A percentile compares a stretch with the other conserved stretches of the same genome.
These are phyloP conservation scores for Craterostigma plantagineum DNA, from an alignment of 257 asterid genomes.

Conservation along the genomic window DNA sequence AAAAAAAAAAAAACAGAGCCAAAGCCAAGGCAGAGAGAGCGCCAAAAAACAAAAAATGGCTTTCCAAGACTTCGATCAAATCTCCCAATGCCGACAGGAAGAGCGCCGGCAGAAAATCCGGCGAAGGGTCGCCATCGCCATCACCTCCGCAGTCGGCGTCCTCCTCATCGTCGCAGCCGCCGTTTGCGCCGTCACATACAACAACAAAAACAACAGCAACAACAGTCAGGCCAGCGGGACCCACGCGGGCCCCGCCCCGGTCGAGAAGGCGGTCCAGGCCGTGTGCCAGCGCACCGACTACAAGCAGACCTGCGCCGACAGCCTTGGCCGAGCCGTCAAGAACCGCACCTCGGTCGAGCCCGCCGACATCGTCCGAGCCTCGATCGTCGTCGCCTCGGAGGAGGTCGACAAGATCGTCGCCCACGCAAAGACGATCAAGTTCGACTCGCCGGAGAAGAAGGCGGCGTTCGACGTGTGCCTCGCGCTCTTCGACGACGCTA, in stretches of 20 bases:
- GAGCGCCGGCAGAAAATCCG: conserved; percentile 16
- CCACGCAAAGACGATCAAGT: conserved; percentile 11
- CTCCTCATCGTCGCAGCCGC: conserved; percentile 17
- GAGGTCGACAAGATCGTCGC: conserved; percentile 21
- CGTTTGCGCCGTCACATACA: conserved; percentile 11
- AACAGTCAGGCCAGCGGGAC: neutral
- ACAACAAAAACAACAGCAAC: neutral
- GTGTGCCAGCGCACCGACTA: conserved; percentile 29
- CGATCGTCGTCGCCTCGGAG: conserved; percentile 15
- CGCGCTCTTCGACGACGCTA: conserved; percentile 24
- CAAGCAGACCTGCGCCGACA: conserved; percentile 23
- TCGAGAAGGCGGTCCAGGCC: conserved; percentile 14
- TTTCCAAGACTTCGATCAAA: conserved; percentile 58
- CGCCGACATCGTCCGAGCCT: conserved; percentile 19
- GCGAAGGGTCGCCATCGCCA: conserved; percentile 16
- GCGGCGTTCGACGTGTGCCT: conserved; percentile 31
- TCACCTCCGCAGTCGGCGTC: conserved; percentile 11
- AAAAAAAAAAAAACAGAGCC: conserved; percentile 22
- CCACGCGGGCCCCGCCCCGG: neutral
- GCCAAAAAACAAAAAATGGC: conserved; percentile 22
- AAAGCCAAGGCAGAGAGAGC: conserved; percentile 15
- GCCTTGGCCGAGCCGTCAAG: conserved; percentile 17
- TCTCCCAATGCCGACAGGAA: conserved; percentile 25
- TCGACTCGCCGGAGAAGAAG: conserved; percentile 20
- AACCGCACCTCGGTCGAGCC: conserved; percentile 15